Conservation (phyloP, 192 early-diverging fungal species). For the Entomortierella lignicola region DNA sequence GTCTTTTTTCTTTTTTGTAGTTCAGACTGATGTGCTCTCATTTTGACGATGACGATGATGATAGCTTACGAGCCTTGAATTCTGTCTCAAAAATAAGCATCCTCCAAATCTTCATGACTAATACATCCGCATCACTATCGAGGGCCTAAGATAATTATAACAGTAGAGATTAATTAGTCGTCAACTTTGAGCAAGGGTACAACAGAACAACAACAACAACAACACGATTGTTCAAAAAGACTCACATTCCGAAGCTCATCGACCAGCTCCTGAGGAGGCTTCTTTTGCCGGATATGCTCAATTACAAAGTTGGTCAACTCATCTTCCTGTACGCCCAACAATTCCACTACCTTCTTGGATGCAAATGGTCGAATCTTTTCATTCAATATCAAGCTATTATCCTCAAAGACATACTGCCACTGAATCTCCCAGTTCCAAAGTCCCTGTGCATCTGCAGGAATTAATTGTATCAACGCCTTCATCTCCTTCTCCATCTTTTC, state of each 20-base stretch:
- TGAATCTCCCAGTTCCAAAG: conserved; percentile 79
- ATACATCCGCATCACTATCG: conserved; percentile 87
- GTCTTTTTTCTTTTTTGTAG: background rate
- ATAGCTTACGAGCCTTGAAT: conserved; percentile 60
- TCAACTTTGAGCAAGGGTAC: background rate
- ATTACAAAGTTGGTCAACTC: conserved; percentile 86
- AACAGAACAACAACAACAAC: background rate
- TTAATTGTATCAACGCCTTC: conserved; percentile 72
- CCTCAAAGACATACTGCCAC: conserved; percentile 81
- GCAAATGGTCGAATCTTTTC: conserved; percentile 82
- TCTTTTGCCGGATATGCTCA: conserved; percentile 72
- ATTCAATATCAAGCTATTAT: conserved; percentile 60
- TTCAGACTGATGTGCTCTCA: too few relatives aligned
- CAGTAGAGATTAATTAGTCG: too few relatives aligned
- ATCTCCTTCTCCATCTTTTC: conserved; percentile 75
- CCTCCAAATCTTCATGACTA: conserved; percentile 93
- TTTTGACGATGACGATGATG: too few relatives aligned
- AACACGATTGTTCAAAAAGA: conserved; percentile 1
- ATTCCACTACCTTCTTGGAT: conserved; percentile 81
- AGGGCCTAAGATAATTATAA: too few relatives aligned
- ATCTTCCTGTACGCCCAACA: conserved; percentile 82
- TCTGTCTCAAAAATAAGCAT: conserved; percentile 90
- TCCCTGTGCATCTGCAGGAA: conserved; percentile 76
- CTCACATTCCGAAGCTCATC: conserved; percentile 83
- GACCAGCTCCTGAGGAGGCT: conserved; percentile 73